A percentile compares a stretch with the other conserved stretches of the same genome.
Evolutionary conservation across 2,329 filamentous ascomycete species (phyloP).

Genomic region (Myriosclerotinia curreyana): DNA sequence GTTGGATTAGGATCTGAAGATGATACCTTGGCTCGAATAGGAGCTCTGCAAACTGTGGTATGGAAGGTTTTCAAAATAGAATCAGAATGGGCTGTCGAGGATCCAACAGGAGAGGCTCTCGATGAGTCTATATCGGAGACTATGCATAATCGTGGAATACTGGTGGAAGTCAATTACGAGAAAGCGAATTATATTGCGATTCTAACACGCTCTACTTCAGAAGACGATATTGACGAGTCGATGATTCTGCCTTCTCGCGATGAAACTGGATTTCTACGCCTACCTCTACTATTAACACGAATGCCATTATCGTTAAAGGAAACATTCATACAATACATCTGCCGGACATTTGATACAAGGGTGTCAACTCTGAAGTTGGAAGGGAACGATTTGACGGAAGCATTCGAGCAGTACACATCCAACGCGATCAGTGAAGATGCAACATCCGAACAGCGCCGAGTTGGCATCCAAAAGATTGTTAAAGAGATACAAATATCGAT

Average conservation of each 20-base stretch:
- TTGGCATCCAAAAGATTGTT: conserved; percentile 27
- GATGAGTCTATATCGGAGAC: conserved; percentile 17
- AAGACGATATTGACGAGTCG: conserved; percentile 23
- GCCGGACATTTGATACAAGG: conserved; percentile 45
- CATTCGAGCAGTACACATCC: conserved; percentile 36
- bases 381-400: conserved; percentile 40
- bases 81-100: conserved; percentile 37
- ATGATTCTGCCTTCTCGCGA: conserved; percentile 23
- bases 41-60: conserved; percentile 43
- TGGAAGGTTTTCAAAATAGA: conserved; percentile 46
- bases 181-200: conserved; percentile 36
- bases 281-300: conserved; percentile 46
- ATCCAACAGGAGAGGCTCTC: background rate
- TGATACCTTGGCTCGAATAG: conserved; percentile 40
- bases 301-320: conserved; percentile 46
- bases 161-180: conserved; percentile 36
- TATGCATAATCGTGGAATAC: conserved; percentile 32
- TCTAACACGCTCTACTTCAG: conserved; percentile 28
- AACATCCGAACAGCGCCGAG: conserved; percentile 28
- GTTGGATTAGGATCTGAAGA: conserved; percentile 42
- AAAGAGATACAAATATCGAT: conserved; percentile 35
- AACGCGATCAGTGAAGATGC: conserved; percentile 29
- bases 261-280: conserved; percentile 41
- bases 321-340: conserved; percentile 44
- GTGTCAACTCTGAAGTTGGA: conserved; percentile 41